Evolutionary conservation across 371 early-diverging fungal species (phyloP), one percentile per base, ranked within the genome.

Genomic region (Dentiscutata heterogama): DNA sequence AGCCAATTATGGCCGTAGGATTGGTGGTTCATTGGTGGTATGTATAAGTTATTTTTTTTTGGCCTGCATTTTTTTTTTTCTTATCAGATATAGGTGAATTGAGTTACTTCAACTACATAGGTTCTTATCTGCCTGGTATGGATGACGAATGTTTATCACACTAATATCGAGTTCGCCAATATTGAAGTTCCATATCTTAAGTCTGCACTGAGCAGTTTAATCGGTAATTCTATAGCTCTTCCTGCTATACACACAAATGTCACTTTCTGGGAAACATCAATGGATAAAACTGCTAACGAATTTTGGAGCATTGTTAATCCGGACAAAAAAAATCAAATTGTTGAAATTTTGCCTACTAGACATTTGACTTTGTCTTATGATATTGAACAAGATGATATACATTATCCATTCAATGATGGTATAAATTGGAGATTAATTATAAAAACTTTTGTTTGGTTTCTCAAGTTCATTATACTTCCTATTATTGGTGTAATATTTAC

Each of bases 221-320:
- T 20, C 1, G 4, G 2, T 14, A n/a, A 56, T 56, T 20, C 18
- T n/a, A 56, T 14, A 56, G 14, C 7, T 56, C 10, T 20, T 14
- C n/a, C 11, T 56, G 1, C 67, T 35, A 14, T 61, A 2, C 16
- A 10, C 1, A n/a, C 25, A 13, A 80, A 53, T 14, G 70, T 25
- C 3, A 29, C 54, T 10, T 70, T 80, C 54, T 80, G 42, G 54
- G 70, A 54, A 51, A 53, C 68, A 6, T 22, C 63, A 22, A 35
- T 2, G 35, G 42, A 68, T 5, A 13, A 11, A 39, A 39, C 56
- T 35, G 78, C 64, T 22, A 63, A 82, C 10, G 51, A 35, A 39
- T 82, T 82, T 39, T 82, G 82, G 82, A 18, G 50, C 11, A 54
- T 68, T 29, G 42, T 82, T 3, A 82, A 82, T 68, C 82, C 78